These are phyloP conservation scores for Wallacemonas collosoma DNA, from an alignment of 208 protist genomes.

Conservation along the genomic window DNA sequence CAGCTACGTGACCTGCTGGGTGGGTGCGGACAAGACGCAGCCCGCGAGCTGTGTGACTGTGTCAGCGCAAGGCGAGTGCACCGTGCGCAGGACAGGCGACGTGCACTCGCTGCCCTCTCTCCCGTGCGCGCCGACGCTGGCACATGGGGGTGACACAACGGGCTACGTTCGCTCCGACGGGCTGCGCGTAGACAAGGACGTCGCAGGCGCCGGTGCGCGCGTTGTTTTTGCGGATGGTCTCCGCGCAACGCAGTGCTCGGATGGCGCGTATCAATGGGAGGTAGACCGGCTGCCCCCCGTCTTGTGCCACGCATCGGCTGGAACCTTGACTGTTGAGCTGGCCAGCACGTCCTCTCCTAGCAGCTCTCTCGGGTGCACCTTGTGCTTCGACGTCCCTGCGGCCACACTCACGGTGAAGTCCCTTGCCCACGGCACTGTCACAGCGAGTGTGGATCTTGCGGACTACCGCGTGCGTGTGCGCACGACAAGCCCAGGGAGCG, in stretches of 20 bases:
- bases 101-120: background rate
- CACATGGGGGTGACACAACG: background rate
- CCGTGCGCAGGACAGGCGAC: constrained; percentile 7
- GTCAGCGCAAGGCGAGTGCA: background rate
- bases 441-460: constrained; percentile 28
- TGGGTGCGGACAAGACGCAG: background rate
- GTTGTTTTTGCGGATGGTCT: constrained; percentile 21
- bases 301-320: constrained; percentile 1
- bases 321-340: constrained; percentile 7
- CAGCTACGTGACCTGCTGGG: constrained; percentile 32
- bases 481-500: background rate
- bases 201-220: background rate
- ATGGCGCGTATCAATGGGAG: constrained; percentile 25
- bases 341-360: background rate
- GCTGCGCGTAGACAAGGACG: background rate
- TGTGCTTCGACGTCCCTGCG: background rate
- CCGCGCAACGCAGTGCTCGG: background rate
- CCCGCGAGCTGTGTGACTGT: constrained; percentile 1
- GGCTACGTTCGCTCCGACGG: constrained; percentile 9
- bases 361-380: background rate
- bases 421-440: background rate
- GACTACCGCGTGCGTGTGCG: constrained; percentile 25
- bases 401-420: background rate
- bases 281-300: constrained; percentile 26
- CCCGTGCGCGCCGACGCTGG: background rate